Base-by-base conservation (phyloP, 805 yeast species). In the Wickerhamomyces bovis region DNA sequence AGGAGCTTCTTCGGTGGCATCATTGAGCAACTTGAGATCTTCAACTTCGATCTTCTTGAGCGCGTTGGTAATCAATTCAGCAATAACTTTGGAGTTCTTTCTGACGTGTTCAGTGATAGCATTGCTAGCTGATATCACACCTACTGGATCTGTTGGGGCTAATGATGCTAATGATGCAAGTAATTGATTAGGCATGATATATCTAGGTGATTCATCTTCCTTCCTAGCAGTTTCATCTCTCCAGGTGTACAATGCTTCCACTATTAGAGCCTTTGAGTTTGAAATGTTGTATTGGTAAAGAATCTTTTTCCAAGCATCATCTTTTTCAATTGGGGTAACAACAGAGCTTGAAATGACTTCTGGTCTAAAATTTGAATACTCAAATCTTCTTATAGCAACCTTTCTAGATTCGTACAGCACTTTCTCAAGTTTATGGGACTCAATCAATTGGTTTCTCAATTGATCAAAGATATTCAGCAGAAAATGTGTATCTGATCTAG, bases 401-500 rank as follows among this genome's bases (percentile, higher is more conserved):
- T 78, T 75, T 47, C 97, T 71, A 1, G 96, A 88, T 40, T 81
- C 85, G 48, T 72, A 73, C 18, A 92, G 68, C 1, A 88, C 97
- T 16, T 70, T 69, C n/a, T 76, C 76, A 57, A 82, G 51, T 52
- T 75, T 75, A 38, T 74, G 70, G 38, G 67, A 61, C 23, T 75
- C 74, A 3, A 85, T 57, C 15, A 92, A 69, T 57, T 73, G 72
- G 53, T 83, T 83, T 50, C 80, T 80, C 64, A 94, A 65, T 51
- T 77, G 77, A 58, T 89, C 92, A 65, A 74, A 94, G 15, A 94
- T 85, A 63, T 85, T 78, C 33, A 94, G 71, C 44, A 94, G 67
- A 58, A 89, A 94, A 65, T 94, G 99, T 0, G 99, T 94, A 65
- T 94, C 99, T 0, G 97, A 85, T 53, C 96, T 76, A 0, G 99